Conservation (phyloP, 106 monocot species). For the Platanthera zijinensis region DNA sequence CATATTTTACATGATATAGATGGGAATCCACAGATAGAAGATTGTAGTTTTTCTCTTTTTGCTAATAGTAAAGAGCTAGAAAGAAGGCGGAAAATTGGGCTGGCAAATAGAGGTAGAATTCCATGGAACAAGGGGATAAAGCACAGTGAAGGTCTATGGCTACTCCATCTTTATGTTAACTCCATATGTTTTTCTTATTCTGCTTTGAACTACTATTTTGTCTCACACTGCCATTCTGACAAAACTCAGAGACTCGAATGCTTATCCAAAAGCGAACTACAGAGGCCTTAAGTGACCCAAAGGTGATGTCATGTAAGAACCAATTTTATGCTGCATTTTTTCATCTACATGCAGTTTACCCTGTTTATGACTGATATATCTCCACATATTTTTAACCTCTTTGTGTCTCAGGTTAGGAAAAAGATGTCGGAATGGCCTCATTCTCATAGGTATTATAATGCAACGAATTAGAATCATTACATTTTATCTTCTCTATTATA, state of each 20-base stretch:
- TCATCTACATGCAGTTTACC: not conserved
- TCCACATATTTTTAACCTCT: not conserved
- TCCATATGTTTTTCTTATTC: not conserved
- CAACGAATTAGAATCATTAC: not conserved
- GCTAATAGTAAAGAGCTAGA: constrained; percentile 33
- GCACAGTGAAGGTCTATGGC: constrained; percentile 45
- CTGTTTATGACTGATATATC: not conserved
- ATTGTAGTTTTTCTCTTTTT: not conserved
- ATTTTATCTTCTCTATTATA: not conserved
- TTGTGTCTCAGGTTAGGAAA: constrained; percentile 47
- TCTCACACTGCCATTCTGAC: not conserved
- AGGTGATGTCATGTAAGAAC: constrained; percentile 93
- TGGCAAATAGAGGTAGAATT: constrained; percentile 70
- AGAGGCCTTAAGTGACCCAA: constrained; percentile 80
- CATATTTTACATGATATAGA: constrained; percentile 6
- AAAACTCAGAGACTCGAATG: constrained; percentile 48
- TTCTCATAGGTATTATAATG: constrained; percentile 43
- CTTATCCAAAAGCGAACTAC: constrained; percentile 67
- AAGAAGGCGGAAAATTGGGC: constrained; percentile 73
- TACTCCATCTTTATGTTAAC: not conserved
- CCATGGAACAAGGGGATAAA: constrained; percentile 90
- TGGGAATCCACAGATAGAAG: not conserved
- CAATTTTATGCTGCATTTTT: constrained; percentile 13
- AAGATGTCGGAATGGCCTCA: constrained; percentile 53
- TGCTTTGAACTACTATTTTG: not conserved